phyloP scores from a whole-genome alignment of 192 early-diverging fungal species.

The Funneliformis mosseae region DNA sequence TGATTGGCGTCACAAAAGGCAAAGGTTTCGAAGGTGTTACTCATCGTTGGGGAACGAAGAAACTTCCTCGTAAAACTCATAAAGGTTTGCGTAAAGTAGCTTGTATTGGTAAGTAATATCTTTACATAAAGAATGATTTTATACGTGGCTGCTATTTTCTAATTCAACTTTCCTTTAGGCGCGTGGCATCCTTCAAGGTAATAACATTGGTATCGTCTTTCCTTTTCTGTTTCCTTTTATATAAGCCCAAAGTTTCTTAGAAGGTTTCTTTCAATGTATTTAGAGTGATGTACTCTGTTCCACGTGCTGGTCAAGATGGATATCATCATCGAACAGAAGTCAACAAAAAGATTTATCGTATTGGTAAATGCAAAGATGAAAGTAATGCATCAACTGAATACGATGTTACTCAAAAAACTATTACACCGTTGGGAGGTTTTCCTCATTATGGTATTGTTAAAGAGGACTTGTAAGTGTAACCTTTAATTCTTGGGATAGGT shows the following conservation, averaged over 20 bases:
- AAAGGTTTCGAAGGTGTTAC: conserved; percentile 99
- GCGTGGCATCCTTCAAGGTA: conserved; percentile 39
- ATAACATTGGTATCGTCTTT: not conserved
- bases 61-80: conserved; percentile 99
- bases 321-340: conserved; percentile 99
- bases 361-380: conserved; percentile 85
- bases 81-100: conserved; percentile 99
- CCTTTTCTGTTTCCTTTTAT: not conserved
- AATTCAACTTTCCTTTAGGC: conserved; percentile 6
- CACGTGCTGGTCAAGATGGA: conserved; percentile 99
- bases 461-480: conserved; percentile 75
- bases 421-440: conserved; percentile 99
- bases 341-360: conserved; percentile 99
- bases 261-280: conserved; percentile 68
- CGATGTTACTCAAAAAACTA: conserved; percentile 93
- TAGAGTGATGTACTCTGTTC: conserved; percentile 98
- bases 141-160: not conserved
- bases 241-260: not conserved
- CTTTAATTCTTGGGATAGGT: not conserved
- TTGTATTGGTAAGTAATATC: conserved; percentile 95
- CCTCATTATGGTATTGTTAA: conserved; percentile 99
- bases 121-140: not conserved
- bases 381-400: conserved; percentile 91
- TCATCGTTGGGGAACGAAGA: conserved; percentile 99
- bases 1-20: conserved; percentile 99